Conservation (phyloP, 129 eudicot species). For the Artemisia tridentata region DNA sequence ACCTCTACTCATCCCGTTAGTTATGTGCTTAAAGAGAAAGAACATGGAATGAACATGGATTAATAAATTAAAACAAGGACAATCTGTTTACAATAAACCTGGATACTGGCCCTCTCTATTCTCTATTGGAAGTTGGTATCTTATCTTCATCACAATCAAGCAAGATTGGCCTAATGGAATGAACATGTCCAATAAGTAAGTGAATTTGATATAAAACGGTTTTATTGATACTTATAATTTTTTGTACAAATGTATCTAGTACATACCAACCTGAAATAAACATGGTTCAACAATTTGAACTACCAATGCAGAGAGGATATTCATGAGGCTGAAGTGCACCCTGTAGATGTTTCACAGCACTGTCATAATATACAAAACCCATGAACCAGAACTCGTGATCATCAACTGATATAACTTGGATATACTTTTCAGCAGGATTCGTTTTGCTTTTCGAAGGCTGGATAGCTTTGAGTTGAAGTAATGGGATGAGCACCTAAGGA, state of each 20-base stretch:
- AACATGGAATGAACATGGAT: too few species aligned
- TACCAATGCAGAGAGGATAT: constrained; percentile 18
- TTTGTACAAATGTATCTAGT: too few species aligned
- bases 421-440: constrained; percentile 55
- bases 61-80: too few species aligned
- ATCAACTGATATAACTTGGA: constrained; percentile 49
- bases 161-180: too few species aligned
- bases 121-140: too few species aligned
- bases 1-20: too few species aligned
- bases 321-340: constrained; percentile 28
- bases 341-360: constrained; percentile 36
- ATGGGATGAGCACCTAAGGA: constrained; percentile 38
- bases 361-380: constrained; percentile 50
- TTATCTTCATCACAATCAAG: too few species aligned
- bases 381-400: constrained; percentile 62
- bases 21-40: too few species aligned
- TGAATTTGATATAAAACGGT: background rate
- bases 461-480: constrained; percentile 41
- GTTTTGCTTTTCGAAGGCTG: constrained; percentile 39
- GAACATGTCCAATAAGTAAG: too few species aligned
- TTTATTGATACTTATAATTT: constrained; percentile 5
- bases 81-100: too few species aligned
- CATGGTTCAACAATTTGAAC: constrained; percentile 30
- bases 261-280: constrained; percentile 2
- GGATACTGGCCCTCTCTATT: too few species aligned